These are phyloP conservation scores for Aureobasidium sp. DNA, from an alignment of 2,329 filamentous ascomycete genomes.

Conservation along the genomic window DNA sequence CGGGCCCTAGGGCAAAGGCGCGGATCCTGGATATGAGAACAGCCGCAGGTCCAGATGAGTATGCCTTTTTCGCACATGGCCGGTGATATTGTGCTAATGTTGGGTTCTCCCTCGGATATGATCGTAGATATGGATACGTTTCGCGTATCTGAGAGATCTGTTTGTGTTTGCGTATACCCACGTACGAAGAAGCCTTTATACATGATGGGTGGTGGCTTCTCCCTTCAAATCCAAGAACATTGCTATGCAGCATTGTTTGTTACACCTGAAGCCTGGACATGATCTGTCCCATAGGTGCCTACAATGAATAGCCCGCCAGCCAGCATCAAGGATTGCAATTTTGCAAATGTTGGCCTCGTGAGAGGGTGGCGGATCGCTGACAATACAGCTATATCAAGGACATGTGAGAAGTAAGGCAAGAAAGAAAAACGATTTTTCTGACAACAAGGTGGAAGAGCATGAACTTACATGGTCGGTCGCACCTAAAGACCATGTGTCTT, in stretches of 20 bases:
- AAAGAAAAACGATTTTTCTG: not conserved
- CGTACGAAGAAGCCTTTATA: not conserved
- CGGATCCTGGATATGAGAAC: not conserved
- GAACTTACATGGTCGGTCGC: constrained; percentile 10
- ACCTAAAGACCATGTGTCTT: constrained; percentile 2
- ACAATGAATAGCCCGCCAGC: not conserved
- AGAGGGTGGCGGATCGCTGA: not conserved
- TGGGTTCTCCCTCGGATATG: too few species aligned
- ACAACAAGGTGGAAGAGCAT: not conserved
- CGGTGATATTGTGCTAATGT: not conserved
- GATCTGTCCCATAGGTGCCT: not conserved
- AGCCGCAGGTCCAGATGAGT: constrained; percentile 2
- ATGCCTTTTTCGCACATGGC: constrained; percentile 11
- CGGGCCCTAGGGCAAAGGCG: not conserved
- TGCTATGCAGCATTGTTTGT: not conserved
- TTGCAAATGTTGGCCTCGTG: not conserved
- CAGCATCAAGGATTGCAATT: not conserved
- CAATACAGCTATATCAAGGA: not conserved
- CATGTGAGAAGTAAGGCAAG: not conserved
- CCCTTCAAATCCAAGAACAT: not conserved
- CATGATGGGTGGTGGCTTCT: not conserved
- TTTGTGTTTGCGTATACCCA: not conserved
- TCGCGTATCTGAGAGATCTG: not conserved
- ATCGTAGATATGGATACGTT: not conserved
- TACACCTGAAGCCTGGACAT: constrained; percentile 11